Conservation (phyloP, 139 green algal genomes). For the Diplosphaera chodatii region DNA sequence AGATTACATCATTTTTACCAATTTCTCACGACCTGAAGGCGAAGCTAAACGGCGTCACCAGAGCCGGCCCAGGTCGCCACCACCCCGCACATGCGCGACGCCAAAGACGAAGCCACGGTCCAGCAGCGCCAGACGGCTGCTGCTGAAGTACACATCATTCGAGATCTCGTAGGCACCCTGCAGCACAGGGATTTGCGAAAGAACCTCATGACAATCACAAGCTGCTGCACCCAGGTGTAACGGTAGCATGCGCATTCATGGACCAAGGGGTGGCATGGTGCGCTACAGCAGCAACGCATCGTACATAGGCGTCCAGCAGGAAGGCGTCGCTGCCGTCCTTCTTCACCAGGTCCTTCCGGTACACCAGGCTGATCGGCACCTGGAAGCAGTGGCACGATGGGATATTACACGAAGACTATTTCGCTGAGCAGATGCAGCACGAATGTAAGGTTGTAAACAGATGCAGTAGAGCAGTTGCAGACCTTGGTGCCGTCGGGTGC, state of each 20-base stretch:
- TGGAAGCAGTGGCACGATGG: not conserved
- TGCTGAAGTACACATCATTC: constrained; percentile 53
- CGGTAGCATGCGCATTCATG: too few species aligned
- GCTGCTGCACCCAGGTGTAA: too few species aligned
- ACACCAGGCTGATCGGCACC: constrained; percentile 66
- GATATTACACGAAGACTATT: too few species aligned
- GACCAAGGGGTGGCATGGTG: too few species aligned
- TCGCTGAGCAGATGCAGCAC: constrained; percentile 5
- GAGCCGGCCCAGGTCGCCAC: constrained; percentile 67
- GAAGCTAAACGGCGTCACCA: constrained; percentile 51
- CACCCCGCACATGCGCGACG: constrained; percentile 77
- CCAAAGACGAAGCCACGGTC: constrained; percentile 71
- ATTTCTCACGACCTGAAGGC: not conserved
- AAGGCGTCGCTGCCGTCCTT: constrained; percentile 57
- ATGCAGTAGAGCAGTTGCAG: constrained; percentile 1
- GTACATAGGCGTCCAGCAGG: constrained; percentile 44
- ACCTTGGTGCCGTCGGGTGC: constrained; percentile 53
- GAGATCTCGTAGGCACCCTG: constrained; percentile 53
- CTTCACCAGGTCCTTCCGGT: constrained; percentile 52
- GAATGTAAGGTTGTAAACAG: constrained; percentile 10
- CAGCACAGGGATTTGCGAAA: constrained; percentile 18
- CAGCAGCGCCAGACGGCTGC: constrained; percentile 53
- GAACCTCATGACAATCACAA: too few species aligned
- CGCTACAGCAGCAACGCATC: too few species aligned
- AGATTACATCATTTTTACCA: not conserved